A percentile compares a stretch with the other conserved stretches of the same genome.
Evolutionary conservation across 2,329 filamentous ascomycete species (phyloP).

Genomic region (Curvularia verruculosa): DNA sequence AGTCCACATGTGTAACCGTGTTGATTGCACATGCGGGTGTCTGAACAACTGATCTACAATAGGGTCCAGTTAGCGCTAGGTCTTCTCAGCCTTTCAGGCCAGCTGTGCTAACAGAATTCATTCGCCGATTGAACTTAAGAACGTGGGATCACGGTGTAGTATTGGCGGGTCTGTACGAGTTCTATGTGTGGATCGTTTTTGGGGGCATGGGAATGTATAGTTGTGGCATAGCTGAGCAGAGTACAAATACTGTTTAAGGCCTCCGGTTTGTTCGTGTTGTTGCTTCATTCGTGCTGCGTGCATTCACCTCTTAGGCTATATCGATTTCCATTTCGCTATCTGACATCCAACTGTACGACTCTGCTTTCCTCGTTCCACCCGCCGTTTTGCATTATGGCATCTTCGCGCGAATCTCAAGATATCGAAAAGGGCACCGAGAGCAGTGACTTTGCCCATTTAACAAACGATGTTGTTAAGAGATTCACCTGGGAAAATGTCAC

Average conservation of each 20-base stretch:
- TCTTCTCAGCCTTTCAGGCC: background rate
- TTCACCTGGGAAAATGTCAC: slow-evolving; percentile 71
- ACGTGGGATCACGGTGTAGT: background rate
- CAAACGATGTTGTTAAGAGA: slow-evolving; percentile 67
- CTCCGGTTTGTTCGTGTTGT: background rate
- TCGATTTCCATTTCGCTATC: background rate
- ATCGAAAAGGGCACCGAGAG: slow-evolving; percentile 54
- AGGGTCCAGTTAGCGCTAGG: background rate
- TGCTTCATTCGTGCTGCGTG: background rate
- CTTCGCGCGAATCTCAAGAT: slow-evolving; percentile 35
- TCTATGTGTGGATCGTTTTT: background rate
- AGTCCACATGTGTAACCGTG: background rate
- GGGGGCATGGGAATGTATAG: background rate
- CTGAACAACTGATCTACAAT: background rate
- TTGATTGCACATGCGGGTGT: background rate
- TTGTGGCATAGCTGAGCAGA: background rate
- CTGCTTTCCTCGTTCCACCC: too few species aligned
- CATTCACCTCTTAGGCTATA: background rate
- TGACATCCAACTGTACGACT: background rate
- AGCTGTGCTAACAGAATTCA: background rate
- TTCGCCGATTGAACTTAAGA: background rate
- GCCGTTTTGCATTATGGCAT: slow-evolving; percentile 16
- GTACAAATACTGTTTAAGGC: background rate
- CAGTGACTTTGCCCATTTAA: slow-evolving; percentile 59
- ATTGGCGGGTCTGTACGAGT: background rate